Evolutionary conservation across 192 early-diverging fungal genomes (phyloP).

Genomic region (Dimargaris xerosporica): DNA sequence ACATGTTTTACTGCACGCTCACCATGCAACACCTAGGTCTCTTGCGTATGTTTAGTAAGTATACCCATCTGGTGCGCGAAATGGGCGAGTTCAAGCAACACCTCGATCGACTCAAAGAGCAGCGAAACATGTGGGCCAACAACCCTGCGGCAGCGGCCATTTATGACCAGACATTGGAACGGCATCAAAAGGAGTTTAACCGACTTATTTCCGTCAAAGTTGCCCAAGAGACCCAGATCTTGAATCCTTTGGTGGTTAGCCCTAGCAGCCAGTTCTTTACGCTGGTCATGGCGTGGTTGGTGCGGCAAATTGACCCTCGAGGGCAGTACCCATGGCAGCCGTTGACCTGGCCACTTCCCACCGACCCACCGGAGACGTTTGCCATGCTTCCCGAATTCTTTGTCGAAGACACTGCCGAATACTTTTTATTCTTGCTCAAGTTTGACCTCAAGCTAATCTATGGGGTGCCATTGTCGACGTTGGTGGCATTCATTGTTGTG

Average conservation of each 20-base stretch:
- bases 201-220: slow-evolving; percentile 46
- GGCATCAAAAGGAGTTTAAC: slow-evolving; percentile 52
- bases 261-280: slow-evolving; percentile 66
- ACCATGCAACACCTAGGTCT: slow-evolving; percentile 66
- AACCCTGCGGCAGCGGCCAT: slow-evolving; percentile 16
- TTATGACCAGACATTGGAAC: slow-evolving; percentile 33
- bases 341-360: slow-evolving; percentile 38
- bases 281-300: slow-evolving; percentile 75
- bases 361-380: slow-evolving; percentile 35
- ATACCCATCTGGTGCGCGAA: slow-evolving; percentile 46
- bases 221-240: slow-evolving; percentile 57
- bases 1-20: slow-evolving; percentile 73
- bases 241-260: slow-evolving; percentile 54
- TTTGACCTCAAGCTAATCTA: slow-evolving; percentile 26
- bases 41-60: slow-evolving; percentile 52
- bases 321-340: background rate
- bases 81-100: slow-evolving; percentile 53
- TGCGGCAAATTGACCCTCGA: slow-evolving; percentile 50
- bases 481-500: slow-evolving; percentile 46
- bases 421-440: slow-evolving; percentile 51
- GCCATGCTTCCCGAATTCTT: slow-evolving; percentile 83
- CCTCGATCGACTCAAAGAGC: slow-evolving; percentile 32
- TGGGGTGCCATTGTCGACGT: background rate
- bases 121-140: slow-evolving; percentile 15
- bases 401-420: slow-evolving; percentile 76